Conservation (phyloP, 1,284 basidiomycete species). For the Violaceomyces palustris region DNA sequence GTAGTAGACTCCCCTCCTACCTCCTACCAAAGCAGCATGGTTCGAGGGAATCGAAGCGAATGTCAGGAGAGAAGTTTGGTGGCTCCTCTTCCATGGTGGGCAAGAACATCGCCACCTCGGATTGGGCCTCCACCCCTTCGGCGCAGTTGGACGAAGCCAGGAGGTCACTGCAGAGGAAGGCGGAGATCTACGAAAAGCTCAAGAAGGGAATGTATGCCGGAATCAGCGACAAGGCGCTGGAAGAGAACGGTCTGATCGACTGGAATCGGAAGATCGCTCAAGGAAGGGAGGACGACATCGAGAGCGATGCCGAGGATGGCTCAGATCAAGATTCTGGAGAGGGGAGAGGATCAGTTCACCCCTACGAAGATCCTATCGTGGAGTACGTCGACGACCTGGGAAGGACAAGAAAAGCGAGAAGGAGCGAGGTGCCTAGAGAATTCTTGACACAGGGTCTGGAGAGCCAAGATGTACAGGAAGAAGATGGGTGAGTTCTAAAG, state of each 20-base stretch:
- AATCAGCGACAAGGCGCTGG: conserved; percentile 56
- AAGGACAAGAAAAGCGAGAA: conserved; percentile 63
- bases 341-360: neutral
- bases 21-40: too few relatives aligned
- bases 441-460: conserved; percentile 52
- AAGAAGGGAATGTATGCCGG: conserved; percentile 74
- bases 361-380: conserved; percentile 66
- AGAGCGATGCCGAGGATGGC: conserved; percentile 57
- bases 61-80: neutral
- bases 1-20: too few relatives aligned
- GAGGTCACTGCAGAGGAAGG: conserved; percentile 67
- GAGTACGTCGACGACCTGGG: conserved; percentile 85
- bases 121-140: conserved; percentile 2
- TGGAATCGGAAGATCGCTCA: conserved; percentile 65
- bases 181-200: conserved; percentile 74
- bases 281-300: conserved; percentile 59
- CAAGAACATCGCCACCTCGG: conserved; percentile 51
- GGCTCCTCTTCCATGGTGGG: too few relatives aligned
- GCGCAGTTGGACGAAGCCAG: conserved; percentile 62
- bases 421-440: conserved; percentile 72
- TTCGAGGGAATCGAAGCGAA: neutral
- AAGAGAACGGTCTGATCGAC: conserved; percentile 78
- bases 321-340: conserved; percentile 50
- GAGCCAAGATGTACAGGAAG: neutral
- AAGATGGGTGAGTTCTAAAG: conserved; percentile 55